phyloP scores from a whole-genome alignment of 2,329 filamentous ascomycete genomes.

The Beauveria medogensis region DNA sequence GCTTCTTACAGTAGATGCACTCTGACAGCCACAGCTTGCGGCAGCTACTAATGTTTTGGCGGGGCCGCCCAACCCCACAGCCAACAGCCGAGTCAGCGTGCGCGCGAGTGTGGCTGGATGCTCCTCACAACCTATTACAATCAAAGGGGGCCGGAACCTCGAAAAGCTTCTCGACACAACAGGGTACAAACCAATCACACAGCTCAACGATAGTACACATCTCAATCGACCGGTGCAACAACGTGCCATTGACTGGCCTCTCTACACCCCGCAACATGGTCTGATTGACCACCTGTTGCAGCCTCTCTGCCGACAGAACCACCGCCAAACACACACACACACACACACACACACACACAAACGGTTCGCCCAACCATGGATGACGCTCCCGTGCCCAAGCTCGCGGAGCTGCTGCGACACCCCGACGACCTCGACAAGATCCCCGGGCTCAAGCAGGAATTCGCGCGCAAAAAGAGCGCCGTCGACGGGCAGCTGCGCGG shows the following conservation, averaged over 20 bases:
- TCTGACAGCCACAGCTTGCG: neutral
- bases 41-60: neutral
- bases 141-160: neutral
- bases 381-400: slow-evolving; percentile 65
- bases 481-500: slow-evolving; percentile 85
- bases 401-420: slow-evolving; percentile 87
- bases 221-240: neutral
- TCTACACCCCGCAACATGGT: slow-evolving; percentile 18
- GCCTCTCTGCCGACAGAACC: neutral
- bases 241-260: neutral
- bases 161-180: neutral
- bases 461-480: slow-evolving; percentile 85
- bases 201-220: too few species aligned
- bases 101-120: neutral
- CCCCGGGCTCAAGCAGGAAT: slow-evolving; percentile 78
- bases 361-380: slow-evolving; percentile 26
- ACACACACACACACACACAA: neutral
- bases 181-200: too few species aligned
- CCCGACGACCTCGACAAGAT: slow-evolving; percentile 98
- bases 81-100: neutral
- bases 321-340: neutral
- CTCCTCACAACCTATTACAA: neutral
- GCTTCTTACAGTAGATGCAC: neutral
- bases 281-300: slow-evolving; percentile 17
- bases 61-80: neutral